Conservation (phyloP, 352 stramenopile genomes). For the Phytopythium helicoides region DNA sequence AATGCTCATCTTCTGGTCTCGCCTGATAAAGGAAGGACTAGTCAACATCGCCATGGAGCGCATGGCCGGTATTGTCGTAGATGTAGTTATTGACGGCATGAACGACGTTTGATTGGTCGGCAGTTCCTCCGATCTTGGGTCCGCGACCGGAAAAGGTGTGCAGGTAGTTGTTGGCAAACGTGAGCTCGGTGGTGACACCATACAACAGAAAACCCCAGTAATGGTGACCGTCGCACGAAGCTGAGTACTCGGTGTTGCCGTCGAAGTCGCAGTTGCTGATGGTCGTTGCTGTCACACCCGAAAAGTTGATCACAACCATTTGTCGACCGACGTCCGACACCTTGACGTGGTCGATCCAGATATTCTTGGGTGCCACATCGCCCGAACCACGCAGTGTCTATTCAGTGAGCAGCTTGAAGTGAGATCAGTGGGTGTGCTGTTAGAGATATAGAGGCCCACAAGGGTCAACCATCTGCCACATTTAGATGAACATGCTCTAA, state of each 20-base stretch:
- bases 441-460: too few relatives aligned
- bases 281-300: conserved; percentile 26
- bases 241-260: too few relatives aligned
- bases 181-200: conserved; percentile 18
- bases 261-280: too few relatives aligned
- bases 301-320: conserved; percentile 35
- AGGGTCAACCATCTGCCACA: too few relatives aligned
- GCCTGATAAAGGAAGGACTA: conserved; percentile 17
- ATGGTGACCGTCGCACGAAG: too few relatives aligned
- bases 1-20: conserved; percentile 21
- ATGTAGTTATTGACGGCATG: conserved; percentile 31
- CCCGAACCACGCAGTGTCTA: not conserved
- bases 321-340: conserved; percentile 24
- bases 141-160: conserved; percentile 30
- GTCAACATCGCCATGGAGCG: conserved; percentile 15
- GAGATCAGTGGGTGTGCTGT: too few relatives aligned
- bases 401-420: too few relatives aligned
- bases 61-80: conserved; percentile 8
- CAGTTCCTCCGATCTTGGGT: conserved; percentile 28
- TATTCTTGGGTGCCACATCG: conserved; percentile 13
- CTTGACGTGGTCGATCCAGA: conserved; percentile 39
- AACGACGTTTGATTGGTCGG: conserved; percentile 19
- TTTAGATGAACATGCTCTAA: too few relatives aligned
- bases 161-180: conserved; percentile 31
- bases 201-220: conserved; percentile 36